Conservation (phyloP, 257 asterid species). For the Salvia splendens region DNA sequence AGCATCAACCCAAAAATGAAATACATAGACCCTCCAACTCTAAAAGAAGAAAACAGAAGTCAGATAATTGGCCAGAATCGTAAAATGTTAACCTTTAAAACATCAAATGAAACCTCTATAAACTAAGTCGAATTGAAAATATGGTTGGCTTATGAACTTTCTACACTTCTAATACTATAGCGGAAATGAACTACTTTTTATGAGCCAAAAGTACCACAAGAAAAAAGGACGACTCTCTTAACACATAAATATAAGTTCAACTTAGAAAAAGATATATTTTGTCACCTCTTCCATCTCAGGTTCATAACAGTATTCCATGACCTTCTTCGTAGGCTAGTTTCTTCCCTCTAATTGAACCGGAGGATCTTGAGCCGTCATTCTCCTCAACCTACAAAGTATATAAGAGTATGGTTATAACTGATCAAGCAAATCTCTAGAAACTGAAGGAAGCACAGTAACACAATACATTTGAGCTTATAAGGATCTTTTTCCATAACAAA, state of each 20-base stretch:
- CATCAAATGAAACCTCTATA: slow-evolving; percentile 15
- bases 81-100: background rate
- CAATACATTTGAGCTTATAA: slow-evolving; percentile 13
- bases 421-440: slow-evolving; percentile 25
- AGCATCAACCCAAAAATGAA: slow-evolving; percentile 9
- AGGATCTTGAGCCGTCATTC: slow-evolving; percentile 57
- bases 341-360: slow-evolving; percentile 69
- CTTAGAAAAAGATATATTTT: slow-evolving; percentile 22
- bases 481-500: slow-evolving; percentile 18
- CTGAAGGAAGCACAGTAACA: slow-evolving; percentile 10
- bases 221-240: slow-evolving; percentile 3
- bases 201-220: slow-evolving; percentile 10
- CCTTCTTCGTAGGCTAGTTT: slow-evolving; percentile 59
- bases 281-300: slow-evolving; percentile 99
- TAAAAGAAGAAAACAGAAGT: background rate
- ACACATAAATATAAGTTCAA: slow-evolving; percentile 21
- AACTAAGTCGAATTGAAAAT: background rate
- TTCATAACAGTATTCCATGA: slow-evolving; percentile 90
- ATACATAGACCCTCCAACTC: background rate
- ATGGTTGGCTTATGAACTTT: background rate
- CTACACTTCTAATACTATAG: background rate
- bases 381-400: slow-evolving; percentile 61
- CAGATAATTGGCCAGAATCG: background rate
- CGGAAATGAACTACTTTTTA: background rate
- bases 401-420: slow-evolving; percentile 23